Evolutionary conservation across 2,329 filamentous ascomycete genomes (phyloP), one percentile per base, ranked within the genome.

Genomic region (Cryphonectria naterciae): DNA sequence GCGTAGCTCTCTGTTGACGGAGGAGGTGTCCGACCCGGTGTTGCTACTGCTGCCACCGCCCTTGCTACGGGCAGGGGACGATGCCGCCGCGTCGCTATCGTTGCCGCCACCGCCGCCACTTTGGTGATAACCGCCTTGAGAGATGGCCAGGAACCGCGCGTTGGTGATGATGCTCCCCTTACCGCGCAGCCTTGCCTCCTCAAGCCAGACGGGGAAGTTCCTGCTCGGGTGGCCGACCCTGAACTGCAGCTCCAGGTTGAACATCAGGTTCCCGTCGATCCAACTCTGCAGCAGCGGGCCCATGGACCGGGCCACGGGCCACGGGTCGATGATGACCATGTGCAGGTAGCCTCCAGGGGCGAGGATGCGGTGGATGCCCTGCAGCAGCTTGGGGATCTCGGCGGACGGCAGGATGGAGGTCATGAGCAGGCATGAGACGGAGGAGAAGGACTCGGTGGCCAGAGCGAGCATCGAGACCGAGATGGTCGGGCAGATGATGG

Each of bases 281-380:
- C 91, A 93, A 0, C 81, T 78, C 49, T 86, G 82, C 76, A 93
- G 80, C 1, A 81, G 80, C 0, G 87, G 88, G 0, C 91, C 91
- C 35, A 88, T 81, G 0, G 86, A 89, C 1, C 82, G 79, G 4
- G 85, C 80, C 0, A 86, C 81, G 0, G 91, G 91, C 10, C 86
- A 80, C 0, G 91, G 88, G 70, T 93, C 89, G 73, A 92, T 87
- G 25, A 92, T 79, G 0, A 86, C 85, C 22, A 93, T 79, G 71
- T 90, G 85, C 17, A 92, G 78, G 28, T 83, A 81, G 1, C 90
- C 89, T 0, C 85, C 84, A 0, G 85, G 83, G 4, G 83, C 81
- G 2, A 93, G 83, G 43, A 86, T 85, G 35, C 85, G 85, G 76
- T 87, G 82, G 73, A 91, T 86, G 72, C 87, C 86, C 68, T 82